Conservation (phyloP, 768 basidiomycete genomes). For the Clathrus columnatus region DNA sequence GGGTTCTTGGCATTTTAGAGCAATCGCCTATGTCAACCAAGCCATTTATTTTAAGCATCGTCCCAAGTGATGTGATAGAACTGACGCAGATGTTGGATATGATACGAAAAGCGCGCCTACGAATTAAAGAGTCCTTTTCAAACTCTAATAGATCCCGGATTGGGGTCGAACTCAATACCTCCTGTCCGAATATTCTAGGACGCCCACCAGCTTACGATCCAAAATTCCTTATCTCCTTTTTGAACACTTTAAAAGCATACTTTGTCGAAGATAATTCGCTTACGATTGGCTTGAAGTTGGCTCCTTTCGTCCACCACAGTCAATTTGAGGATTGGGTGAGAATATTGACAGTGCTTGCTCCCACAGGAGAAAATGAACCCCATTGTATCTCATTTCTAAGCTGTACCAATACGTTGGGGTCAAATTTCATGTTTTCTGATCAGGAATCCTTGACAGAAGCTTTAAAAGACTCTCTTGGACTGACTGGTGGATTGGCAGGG, state of each 20-base stretch:
- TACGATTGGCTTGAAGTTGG: conserved; percentile 69
- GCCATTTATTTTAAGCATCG: conserved; percentile 76
- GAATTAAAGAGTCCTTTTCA: conserved; percentile 20
- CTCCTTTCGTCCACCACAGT: conserved; percentile 57
- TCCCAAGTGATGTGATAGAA: conserved; percentile 44
- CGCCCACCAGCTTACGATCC: conserved; percentile 60
- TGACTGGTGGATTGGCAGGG: conserved; percentile 67
- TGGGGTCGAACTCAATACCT: conserved; percentile 76
- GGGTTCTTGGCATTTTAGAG: conserved; percentile 47
- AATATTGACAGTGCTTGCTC: conserved; percentile 34
- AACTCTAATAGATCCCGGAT: conserved; percentile 31
- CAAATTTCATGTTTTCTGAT: conserved; percentile 52
- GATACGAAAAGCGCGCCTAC: conserved; percentile 52
- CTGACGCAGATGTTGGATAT: conserved; percentile 46
- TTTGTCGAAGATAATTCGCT: conserved; percentile 43
- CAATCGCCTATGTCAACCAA: conserved; percentile 31
- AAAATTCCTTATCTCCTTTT: conserved; percentile 39
- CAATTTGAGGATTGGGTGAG: conserved; percentile 52
- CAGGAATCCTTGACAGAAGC: conserved; percentile 28
- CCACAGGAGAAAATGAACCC: conserved; percentile 13
- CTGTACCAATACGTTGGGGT: conserved; percentile 75
- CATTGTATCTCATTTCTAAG: conserved; percentile 67
- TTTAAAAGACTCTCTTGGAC: conserved; percentile 31
- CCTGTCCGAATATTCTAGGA: conserved; percentile 70
- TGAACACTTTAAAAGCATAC: conserved; percentile 44